Conservation (phyloP, 306 rosid species). For the Cyclanthera cordifolia region DNA sequence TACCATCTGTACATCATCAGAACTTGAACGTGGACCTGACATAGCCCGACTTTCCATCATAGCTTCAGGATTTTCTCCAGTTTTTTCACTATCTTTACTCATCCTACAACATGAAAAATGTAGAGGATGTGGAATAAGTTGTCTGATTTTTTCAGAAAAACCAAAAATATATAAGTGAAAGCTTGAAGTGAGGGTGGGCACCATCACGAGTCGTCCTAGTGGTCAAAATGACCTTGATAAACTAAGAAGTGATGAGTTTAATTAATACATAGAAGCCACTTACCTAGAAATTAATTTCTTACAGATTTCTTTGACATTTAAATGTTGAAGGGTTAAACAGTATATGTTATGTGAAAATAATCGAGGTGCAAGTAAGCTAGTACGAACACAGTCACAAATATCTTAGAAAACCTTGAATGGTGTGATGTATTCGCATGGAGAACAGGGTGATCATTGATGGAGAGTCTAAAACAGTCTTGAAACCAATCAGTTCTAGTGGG, state of each 20-base stretch:
- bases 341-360: too few relatives aligned
- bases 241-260: too few relatives aligned
- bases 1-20: slow-evolving; percentile 38
- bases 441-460: neutral
- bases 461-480: slow-evolving; percentile 1
- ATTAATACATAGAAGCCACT: too few relatives aligned
- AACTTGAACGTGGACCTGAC: slow-evolving; percentile 30
- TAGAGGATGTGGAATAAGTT: neutral
- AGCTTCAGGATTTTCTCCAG: slow-evolving; percentile 18
- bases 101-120: slow-evolving; percentile 16
- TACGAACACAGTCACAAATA: too few relatives aligned
- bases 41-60: slow-evolving; percentile 12
- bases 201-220: too few relatives aligned
- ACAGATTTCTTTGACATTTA: too few relatives aligned
- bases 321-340: too few relatives aligned
- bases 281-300: too few relatives aligned
- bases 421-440: neutral
- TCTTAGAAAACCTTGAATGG: neutral
- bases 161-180: neutral
- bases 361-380: too few relatives aligned
- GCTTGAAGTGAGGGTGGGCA: neutral
- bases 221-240: too few relatives aligned
- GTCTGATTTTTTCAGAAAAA: neutral
- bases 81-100: slow-evolving; percentile 11
- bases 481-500: neutral